Evolutionary conservation across 2,329 filamentous ascomycete genomes (phyloP), one percentile per base, ranked within the genome.

Genomic region (Chaetomiaceae sp.): DNA sequence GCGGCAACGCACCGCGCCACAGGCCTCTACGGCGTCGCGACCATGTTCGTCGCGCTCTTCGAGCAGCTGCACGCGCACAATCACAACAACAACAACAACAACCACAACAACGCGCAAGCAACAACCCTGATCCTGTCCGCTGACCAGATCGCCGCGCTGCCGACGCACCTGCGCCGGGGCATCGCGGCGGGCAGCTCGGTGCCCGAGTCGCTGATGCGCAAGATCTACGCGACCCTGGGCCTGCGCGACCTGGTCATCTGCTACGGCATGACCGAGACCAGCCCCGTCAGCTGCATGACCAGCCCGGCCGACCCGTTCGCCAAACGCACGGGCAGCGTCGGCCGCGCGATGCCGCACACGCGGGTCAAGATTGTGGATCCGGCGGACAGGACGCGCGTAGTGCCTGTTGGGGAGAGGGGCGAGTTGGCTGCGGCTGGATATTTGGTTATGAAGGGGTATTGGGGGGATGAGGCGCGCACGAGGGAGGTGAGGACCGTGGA

Each of bases 181-280:
- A 96, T 97, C 56, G 89, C 86, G 10, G 88, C 91, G 0, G 93
- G 93, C 0, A 86, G 79, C 45, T 86, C 81, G n/a, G 84, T 97
- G 2, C 91, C 93, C 0, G 79, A 84, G 17, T 77, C 86, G 43
- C 72, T 96, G 22, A 95, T 94, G 87, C 74, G 76, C 15, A 80
- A 78, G 49, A 68, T 97, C 6, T 85, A 91, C 63, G 74, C 74
- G 19, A 74, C 71, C 2, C 72, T 97, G 8, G 93, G 93, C 39
- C 70, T 97, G 15, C 78, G 75, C 0, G 86, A 95, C 46, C 68
- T 97, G 18, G 91, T 90, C 0, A 96, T 95, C 53, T 95, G 90
- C 71, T 97, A 96, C 65, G 90, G 90, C 51, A 95, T 95, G 89
- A 96, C 90, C 1, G 90, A 96, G 67, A 96, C 90, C 1, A 77